phyloP scores from a whole-genome alignment of 352 stramenopile species.

The Globisporangium okanoganense region DNA sequence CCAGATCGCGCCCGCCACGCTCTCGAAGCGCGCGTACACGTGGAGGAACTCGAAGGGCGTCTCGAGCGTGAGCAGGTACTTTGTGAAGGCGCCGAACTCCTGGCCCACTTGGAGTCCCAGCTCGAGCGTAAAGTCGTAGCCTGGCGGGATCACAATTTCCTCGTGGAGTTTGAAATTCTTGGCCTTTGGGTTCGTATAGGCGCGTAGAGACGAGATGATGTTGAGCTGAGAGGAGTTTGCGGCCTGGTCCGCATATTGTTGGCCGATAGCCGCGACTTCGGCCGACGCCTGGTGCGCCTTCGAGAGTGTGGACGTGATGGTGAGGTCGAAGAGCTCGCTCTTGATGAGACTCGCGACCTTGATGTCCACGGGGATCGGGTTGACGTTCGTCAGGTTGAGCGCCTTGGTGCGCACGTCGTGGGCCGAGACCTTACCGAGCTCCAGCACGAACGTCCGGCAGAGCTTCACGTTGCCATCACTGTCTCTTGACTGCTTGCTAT shows the following conservation, averaged over 20 bases:
- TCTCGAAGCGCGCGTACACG: constrained; percentile 26
- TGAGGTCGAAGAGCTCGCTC: constrained; percentile 20
- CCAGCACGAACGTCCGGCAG: constrained; percentile 39
- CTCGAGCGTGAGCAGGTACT: constrained; percentile 32
- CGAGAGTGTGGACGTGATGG: constrained; percentile 19
- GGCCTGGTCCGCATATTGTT: neutral
- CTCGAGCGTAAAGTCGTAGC: constrained; percentile 22
- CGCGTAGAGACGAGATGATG: neutral
- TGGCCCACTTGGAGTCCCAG: constrained; percentile 24
- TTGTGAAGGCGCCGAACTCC: constrained; percentile 21
- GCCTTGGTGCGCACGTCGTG: constrained; percentile 22
- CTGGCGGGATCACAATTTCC: constrained; percentile 26
- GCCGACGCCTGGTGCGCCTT: neutral
- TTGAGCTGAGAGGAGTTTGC: neutral
- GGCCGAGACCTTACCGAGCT: constrained; percentile 39
- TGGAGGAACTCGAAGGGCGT: constrained; percentile 38
- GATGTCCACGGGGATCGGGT: constrained; percentile 34
- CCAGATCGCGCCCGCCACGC: constrained; percentile 27
- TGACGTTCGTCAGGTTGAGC: constrained; percentile 45
- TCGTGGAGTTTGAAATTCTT: constrained; percentile 8
- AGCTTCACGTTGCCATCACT: constrained; percentile 10
- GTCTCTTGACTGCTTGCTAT: neutral
- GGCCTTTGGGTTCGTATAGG: neutral
- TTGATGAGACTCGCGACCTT: constrained; percentile 16
- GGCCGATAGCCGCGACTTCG: constrained; percentile 5